Percentiles rank a stretch among this genome's conserved stretches.
Conservation (phyloP, 2,329 filamentous ascomycete genomes). For the Colletotrichum viniferum region DNA sequence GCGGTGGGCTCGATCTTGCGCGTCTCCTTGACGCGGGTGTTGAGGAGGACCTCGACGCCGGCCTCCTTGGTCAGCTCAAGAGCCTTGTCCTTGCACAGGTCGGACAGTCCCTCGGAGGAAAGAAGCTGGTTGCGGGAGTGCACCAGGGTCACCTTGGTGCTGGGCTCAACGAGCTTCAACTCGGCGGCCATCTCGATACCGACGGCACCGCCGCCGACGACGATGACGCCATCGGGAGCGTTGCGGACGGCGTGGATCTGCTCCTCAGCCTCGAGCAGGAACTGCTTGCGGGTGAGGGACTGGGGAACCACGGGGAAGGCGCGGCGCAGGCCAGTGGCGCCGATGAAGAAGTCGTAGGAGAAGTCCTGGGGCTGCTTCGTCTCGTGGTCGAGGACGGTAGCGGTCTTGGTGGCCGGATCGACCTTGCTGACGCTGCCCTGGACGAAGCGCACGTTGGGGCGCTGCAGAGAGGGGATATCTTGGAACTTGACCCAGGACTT, state of each 20-base stretch:
- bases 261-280: constrained; percentile 63
- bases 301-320: constrained; percentile 77
- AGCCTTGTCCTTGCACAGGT: constrained; percentile 69
- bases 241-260: constrained; percentile 61
- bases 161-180: constrained; percentile 70
- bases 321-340: constrained; percentile 71
- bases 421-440: constrained; percentile 69
- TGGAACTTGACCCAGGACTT: constrained; percentile 74
- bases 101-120: constrained; percentile 74
- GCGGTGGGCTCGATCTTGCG: constrained; percentile 43
- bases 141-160: constrained; percentile 71
- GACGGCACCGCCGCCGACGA: constrained; percentile 81
- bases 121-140: constrained; percentile 75
- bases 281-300: constrained; percentile 64
- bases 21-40: constrained; percentile 58
- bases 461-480: constrained; percentile 69
- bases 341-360: constrained; percentile 77
- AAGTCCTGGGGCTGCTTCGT: constrained; percentile 47
- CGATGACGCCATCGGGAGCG: constrained; percentile 63
- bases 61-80: constrained; percentile 62
- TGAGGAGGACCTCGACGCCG: constrained; percentile 69
- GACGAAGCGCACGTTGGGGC: constrained; percentile 65
- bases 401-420: constrained; percentile 63
- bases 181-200: constrained; percentile 85
- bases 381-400: constrained; percentile 55